These are phyloP conservation scores for Pyrus bretschneideri DNA, from an alignment of 306 rosid genomes.

Conservation along the genomic window DNA sequence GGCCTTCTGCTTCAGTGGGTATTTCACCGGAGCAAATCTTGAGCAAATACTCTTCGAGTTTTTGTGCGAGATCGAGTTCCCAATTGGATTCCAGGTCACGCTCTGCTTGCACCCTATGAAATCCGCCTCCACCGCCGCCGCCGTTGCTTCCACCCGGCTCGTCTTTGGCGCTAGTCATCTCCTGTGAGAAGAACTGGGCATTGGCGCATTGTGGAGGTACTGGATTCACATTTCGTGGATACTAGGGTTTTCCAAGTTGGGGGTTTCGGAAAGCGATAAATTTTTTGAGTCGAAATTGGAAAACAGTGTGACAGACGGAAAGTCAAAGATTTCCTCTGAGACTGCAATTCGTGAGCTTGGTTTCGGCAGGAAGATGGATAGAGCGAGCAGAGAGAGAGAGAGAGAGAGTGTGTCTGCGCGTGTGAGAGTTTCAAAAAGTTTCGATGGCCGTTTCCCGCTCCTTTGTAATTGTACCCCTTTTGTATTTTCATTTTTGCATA, in stretches of 20 bases:
- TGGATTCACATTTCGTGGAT: slow-evolving; percentile 15
- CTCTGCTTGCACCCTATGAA: slow-evolving; percentile 72
- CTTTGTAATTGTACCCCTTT: not conserved
- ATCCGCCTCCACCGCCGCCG: slow-evolving; percentile 21
- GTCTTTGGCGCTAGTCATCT: slow-evolving; percentile 44
- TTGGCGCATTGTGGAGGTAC: slow-evolving; percentile 14
- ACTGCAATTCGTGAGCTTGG: not conserved
- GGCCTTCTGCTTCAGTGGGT: slow-evolving; percentile 49
- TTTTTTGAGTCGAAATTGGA: not conserved
- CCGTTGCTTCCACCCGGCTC: slow-evolving; percentile 33
- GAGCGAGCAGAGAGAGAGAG: not conserved
- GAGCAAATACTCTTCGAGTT: slow-evolving; percentile 71
- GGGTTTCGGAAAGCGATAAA: not conserved
- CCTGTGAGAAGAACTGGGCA: not conserved
- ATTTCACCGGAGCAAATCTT: slow-evolving; percentile 86
- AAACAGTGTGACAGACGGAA: not conserved
- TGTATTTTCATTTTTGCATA: not conserved
- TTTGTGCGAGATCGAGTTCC: slow-evolving; percentile 90
- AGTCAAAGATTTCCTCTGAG: not conserved
- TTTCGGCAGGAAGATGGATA: not conserved
- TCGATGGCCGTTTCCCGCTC: slow-evolving; percentile 48
- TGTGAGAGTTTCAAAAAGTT: slow-evolving; percentile 18
- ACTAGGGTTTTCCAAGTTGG: slow-evolving; percentile 40
- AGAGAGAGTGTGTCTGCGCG: not conserved
- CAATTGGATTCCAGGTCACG: slow-evolving; percentile 87